These are phyloP conservation scores for Mycena metata DNA, from an alignment of 768 basidiomycete genomes.

Conservation along the genomic window DNA sequence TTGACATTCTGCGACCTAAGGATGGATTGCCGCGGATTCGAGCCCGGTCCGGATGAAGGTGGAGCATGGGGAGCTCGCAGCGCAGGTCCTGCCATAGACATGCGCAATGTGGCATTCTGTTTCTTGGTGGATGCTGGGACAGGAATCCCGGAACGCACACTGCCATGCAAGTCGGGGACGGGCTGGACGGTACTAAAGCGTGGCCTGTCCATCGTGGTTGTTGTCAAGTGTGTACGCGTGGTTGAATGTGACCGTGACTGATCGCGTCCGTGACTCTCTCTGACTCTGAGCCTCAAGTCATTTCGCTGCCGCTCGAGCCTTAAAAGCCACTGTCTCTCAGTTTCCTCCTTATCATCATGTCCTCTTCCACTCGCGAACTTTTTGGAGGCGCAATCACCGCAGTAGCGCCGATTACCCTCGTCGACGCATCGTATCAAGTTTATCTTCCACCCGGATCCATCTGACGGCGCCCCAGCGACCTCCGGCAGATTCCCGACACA, in stretches of 20 bases:
- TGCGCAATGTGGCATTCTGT: constrained; percentile 65
- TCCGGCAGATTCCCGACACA: constrained; percentile 92
- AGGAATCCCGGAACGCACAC: constrained; percentile 75
- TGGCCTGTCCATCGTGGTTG: constrained; percentile 57
- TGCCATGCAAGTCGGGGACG: constrained; percentile 61
- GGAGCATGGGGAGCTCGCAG: constrained; percentile 67
- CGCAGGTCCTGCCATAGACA: constrained; percentile 86
- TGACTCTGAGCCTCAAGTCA: too few relatives aligned
- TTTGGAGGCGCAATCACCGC: constrained; percentile 91
- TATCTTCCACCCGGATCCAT: neutral
- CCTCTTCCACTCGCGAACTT: constrained; percentile 59
- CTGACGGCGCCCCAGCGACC: constrained; percentile 49
- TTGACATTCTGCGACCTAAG: constrained; percentile 79
- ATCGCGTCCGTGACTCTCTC: constrained; percentile 6
- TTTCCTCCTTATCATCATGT: constrained; percentile 24
- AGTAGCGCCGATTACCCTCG: constrained; percentile 64
- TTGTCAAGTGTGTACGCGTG: constrained; percentile 32
- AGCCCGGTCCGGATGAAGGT: constrained; percentile 22
- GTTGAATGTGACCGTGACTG: constrained; percentile 4
- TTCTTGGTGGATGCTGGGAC: constrained; percentile 84
- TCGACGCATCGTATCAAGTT: constrained; percentile 87
- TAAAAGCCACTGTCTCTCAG: too few relatives aligned
- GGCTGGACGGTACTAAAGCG: constrained; percentile 70
- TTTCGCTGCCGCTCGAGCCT: too few relatives aligned
- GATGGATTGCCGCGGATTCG: constrained; percentile 73